Base-by-base conservation (phyloP, 2,329 filamentous ascomycete genomes). In the Aspergillus sp. region DNA sequence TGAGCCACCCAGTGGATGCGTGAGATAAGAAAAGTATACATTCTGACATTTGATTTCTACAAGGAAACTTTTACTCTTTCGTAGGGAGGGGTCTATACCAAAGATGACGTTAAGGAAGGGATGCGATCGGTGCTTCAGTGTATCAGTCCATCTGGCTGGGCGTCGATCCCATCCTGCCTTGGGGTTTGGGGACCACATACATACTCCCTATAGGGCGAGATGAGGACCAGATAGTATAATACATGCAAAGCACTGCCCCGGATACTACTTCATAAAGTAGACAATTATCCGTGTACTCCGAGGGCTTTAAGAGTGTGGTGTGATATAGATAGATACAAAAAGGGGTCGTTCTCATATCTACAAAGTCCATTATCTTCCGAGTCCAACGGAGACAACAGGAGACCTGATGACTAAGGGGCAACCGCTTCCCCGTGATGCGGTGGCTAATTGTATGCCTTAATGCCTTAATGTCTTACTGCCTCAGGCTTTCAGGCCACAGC, bases 391-490 rank as follows among this genome's bases (percentile, higher is more conserved):
- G 10, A 30, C 27, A 30, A 30, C 27, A 11, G 27, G 27, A 30
- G 27, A 30, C 8, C 3, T 10, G 32, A 36, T 36, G 32, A 36
- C 32, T 36, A 36, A 36, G 27, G 27, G 8, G 27, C 27, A 30
- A 30, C 11, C 5, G 32, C 5, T 36, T 36, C 32, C 32, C 32
- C 32, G 32, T 36, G 32, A 36, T 36, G 32, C 32, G 32, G 32
- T 36, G 32, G 11, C 32, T 10, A 42, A 17, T 3, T 42, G 1
- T 5, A 5, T 15, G 25, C 2, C 7, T 4, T 19, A 1, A 23
- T 62, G 64, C 64, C 65, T 67, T 23, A 25, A 11, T 15, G 25
- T 1, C 6, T 4, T 19, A 2, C 38, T 62, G 64, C 65, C 64
- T 67, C 42, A 67, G 64, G 62, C 64, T 49, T 0, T 11, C 7